Conservation (phyloP, 2,329 filamentous ascomycete genomes). For the Cryphonectria carpinicola region DNA sequence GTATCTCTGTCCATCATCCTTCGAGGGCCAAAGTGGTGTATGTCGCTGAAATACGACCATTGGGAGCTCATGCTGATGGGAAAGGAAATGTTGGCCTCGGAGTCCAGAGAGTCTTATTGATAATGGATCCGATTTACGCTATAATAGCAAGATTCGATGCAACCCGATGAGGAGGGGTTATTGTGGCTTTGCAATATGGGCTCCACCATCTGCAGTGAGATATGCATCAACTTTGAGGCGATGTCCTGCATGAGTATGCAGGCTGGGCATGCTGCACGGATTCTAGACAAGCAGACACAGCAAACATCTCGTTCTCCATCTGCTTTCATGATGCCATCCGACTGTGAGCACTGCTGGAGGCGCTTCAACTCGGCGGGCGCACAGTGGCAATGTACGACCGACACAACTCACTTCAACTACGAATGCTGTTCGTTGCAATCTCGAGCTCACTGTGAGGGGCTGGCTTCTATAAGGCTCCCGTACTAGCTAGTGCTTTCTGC, state of each 20-base stretch:
- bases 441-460: neutral
- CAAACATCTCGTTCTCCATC: neutral
- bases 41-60: neutral
- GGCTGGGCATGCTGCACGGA: neutral
- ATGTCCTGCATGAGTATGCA: neutral
- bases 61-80: neutral
- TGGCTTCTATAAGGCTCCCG: neutral
- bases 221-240: neutral
- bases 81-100: neutral
- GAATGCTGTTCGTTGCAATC: neutral
- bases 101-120: neutral
- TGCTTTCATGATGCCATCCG: neutral
- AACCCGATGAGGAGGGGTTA: neutral
- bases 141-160: neutral
- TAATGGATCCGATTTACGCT: neutral
- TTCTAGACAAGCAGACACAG: too few species aligned
- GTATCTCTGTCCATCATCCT: too few species aligned
- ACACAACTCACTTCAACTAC: neutral
- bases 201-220: neutral
- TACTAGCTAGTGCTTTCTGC: neutral
- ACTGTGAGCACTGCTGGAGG: neutral
- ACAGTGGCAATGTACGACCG: neutral
- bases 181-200: neutral
- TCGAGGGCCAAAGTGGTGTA: neutral
- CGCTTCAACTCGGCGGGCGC: neutral